These are phyloP conservation scores for Letharia columbiana DNA, from an alignment of 495 filamentous ascomycete genomes.

Conservation along the genomic window DNA sequence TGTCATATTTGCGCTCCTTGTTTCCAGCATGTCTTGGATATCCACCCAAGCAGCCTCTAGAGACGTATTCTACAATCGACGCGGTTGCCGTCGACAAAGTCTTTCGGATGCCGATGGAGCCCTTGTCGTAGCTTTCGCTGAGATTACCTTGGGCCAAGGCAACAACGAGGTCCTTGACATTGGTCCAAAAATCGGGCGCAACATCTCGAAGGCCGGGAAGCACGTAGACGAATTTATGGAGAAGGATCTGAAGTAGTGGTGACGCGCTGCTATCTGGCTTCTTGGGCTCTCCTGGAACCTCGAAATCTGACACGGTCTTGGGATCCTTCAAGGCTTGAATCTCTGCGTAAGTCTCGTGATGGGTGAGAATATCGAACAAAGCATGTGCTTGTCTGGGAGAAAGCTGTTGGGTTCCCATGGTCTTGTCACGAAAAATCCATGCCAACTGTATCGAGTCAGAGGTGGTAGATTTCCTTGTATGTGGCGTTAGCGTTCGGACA, in stretches of 20 bases:
- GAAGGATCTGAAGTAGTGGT: constrained; percentile 50
- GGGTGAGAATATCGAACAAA: constrained; percentile 58
- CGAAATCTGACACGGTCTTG: constrained; percentile 46
- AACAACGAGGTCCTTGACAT: constrained; percentile 35
- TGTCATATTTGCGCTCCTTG: constrained; percentile 41
- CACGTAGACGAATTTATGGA: constrained; percentile 46
- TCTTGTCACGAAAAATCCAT: not conserved
- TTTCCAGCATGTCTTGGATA: constrained; percentile 32
- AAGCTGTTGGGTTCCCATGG: constrained; percentile 12
- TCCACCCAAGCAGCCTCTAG: constrained; percentile 47
- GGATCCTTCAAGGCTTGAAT: constrained; percentile 52
- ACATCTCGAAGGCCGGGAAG: constrained; percentile 52
- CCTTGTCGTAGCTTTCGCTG: constrained; percentile 64
- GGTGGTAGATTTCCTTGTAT: not conserved
- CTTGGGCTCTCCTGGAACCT: constrained; percentile 43
- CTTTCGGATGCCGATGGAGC: constrained; percentile 52
- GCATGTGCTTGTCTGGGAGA: constrained; percentile 42
- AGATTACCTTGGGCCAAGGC: constrained; percentile 50
- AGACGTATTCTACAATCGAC: constrained; percentile 50
- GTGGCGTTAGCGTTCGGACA: constrained; percentile 2
- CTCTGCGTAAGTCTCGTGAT: constrained; percentile 54
- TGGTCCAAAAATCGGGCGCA: constrained; percentile 49
- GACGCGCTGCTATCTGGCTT: constrained; percentile 35
- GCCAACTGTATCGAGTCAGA: not conserved
- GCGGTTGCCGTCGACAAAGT: constrained; percentile 56